These are phyloP conservation scores for Chrysanthemum seticuspe DNA, from an alignment of 129 eudicot species.

Conservation along the genomic window DNA sequence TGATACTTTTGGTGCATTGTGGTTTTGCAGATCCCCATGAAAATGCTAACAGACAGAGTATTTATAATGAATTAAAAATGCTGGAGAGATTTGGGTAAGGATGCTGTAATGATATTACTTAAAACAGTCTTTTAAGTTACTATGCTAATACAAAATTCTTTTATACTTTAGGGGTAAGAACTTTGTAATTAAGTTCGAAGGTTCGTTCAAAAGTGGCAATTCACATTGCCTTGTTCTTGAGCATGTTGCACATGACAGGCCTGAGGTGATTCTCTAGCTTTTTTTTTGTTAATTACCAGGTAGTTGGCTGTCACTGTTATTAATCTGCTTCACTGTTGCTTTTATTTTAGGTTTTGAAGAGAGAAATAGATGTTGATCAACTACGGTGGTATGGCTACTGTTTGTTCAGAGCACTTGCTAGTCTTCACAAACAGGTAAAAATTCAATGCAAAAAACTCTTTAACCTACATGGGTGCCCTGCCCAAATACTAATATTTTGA, in stretches of 20 bases:
- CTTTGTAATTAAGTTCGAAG: conserved; percentile 81
- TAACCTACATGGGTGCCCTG: not conserved
- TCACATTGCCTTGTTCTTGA: conserved; percentile 85
- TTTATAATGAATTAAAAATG: conserved; percentile 83
- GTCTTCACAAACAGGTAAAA: conserved; percentile 92
- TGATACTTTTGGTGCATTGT: conserved; percentile 11
- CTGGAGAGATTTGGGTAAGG: conserved; percentile 91
- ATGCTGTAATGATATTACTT: conserved; percentile 12
- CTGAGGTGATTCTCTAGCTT: conserved; percentile 58
- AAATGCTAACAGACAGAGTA: conserved; percentile 73
- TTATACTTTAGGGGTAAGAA: conserved; percentile 68
- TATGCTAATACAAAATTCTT: conserved; percentile 18
- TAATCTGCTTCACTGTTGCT: not conserved
- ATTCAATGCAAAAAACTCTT: not conserved
- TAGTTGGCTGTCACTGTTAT: not conserved
- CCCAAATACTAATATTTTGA: not conserved
- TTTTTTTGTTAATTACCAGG: not conserved
- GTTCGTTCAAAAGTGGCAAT: conserved; percentile 66
- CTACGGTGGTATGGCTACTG: conserved; percentile 93
- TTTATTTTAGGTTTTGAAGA: conserved; percentile 54
- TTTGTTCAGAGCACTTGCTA: conserved; percentile 88
- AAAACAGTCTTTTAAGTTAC: conserved; percentile 3
- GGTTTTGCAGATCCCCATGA: conserved; percentile 81
- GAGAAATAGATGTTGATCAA: conserved; percentile 60
- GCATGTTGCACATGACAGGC: conserved; percentile 90